phyloP scores from a whole-genome alignment of 164 flowering plant species.

The Chimonanthus praecox region DNA sequence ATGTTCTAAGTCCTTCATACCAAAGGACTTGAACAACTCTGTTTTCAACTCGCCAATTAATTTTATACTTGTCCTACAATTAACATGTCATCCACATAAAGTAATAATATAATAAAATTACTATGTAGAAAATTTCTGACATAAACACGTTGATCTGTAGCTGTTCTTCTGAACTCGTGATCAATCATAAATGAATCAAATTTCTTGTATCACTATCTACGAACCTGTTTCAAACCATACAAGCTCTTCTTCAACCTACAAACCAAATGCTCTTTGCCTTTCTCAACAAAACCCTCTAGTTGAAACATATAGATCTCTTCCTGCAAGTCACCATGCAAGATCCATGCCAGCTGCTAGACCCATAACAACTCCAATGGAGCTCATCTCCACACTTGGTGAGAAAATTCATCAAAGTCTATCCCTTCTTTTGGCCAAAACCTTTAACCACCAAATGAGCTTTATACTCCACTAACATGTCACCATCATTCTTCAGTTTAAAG shows the following conservation, averaged over 20 bases:
- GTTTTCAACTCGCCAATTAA: not conserved
- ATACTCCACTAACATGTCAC: not conserved
- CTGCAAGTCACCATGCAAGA: conserved; percentile 4
- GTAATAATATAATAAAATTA: not conserved
- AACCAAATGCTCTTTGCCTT: not conserved
- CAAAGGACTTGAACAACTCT: conserved; percentile 7
- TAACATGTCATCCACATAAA: conserved; percentile 3
- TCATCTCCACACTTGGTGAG: conserved; percentile 7
- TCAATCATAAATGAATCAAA: conserved; percentile 3
- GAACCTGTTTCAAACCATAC: too few relatives aligned
- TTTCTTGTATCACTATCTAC: not conserved
- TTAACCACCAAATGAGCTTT: conserved; percentile 1
- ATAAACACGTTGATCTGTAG: not conserved
- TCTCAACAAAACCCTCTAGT: not conserved
- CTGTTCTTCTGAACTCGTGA: not conserved
- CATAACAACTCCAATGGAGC: not conserved
- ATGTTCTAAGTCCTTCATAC: not conserved
- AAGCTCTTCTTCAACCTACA: not conserved
- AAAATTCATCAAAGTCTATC: conserved; percentile 3
- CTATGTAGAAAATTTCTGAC: not conserved
- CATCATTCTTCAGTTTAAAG: not conserved
- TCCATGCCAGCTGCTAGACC: conserved; percentile 1
- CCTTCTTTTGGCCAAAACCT: conserved; percentile 1
- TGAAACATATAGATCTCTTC: not conserved
- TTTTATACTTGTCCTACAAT: not conserved